Percentiles rank a stretch among this genome's conserved stretches.
Conservation (phyloP, 2,329 filamentous ascomycete species). For the Diplodia mutila region DNA sequence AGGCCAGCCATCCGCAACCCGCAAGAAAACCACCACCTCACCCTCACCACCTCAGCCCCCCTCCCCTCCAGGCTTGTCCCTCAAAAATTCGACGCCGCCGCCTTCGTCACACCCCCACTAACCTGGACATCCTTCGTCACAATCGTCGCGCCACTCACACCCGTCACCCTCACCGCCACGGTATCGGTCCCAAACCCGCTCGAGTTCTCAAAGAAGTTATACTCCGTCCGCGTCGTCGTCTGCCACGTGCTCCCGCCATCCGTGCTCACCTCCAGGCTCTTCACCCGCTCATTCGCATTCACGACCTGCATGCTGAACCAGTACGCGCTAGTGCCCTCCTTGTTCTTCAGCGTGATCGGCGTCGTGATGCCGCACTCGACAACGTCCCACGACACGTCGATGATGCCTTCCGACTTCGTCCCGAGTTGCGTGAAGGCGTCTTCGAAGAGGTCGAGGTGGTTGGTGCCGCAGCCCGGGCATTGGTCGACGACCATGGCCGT, state of each 20-base stretch:
- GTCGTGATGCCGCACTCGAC: constrained; percentile 57
- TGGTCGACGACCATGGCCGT: constrained; percentile 68
- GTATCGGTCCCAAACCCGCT: constrained; percentile 60
- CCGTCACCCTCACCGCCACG: constrained; percentile 61
- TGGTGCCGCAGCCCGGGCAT: constrained; percentile 59
- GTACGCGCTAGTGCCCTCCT: constrained; percentile 54
- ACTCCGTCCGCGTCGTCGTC: constrained; percentile 54
- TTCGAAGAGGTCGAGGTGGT: constrained; percentile 61
- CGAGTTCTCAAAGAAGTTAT: constrained; percentile 64
- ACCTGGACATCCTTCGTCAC: background rate
- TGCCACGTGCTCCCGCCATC: constrained; percentile 65
- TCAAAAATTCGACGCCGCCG: background rate
- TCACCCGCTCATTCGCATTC: constrained; percentile 62
- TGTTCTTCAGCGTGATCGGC: constrained; percentile 57
- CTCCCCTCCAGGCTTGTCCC: no score
- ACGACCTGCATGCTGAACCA: constrained; percentile 68
- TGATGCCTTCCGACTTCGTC: constrained; percentile 50
- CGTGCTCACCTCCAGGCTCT: constrained; percentile 63
- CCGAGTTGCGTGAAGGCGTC: constrained; percentile 56
- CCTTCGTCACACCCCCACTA: background rate
- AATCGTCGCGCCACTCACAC: background rate
- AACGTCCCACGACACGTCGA: constrained; percentile 55
- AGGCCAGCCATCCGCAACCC: no score
- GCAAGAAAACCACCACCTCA: no score
- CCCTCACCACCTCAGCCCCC: no score